Evolutionary conservation across 768 basidiomycete species (phyloP), one percentile per base, ranked within the genome.

Genomic region (Tricholoma sp.): DNA sequence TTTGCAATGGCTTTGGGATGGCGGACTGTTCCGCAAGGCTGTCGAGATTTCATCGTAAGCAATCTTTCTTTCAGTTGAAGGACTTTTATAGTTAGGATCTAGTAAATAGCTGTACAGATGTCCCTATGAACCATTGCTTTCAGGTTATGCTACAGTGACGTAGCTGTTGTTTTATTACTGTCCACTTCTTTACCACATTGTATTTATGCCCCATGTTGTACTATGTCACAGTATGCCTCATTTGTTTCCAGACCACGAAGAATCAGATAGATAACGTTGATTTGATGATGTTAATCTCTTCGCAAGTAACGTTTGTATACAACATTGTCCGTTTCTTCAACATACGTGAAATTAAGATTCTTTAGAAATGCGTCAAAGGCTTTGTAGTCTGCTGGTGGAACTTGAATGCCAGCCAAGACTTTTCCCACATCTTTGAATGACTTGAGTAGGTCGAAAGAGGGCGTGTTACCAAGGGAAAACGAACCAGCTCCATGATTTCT

Each of bases 401-500:
- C 94, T 69, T 97, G 95, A 53, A 98, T 86, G 2, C 94, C 97
- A 3, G 94, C 91, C 51, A 99, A 75, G 3, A 99, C 90, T 70
- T 88, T 96, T 22, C 94, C 94, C 24, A 98, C 76, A 68, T 98
- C 96, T 96, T 61, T 7, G 35, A 53, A 21, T 59, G 31, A 46
- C 51, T 58, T 22, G 45, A 58, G 34, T 56, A 45, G 45, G 56
- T 35, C 31, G 50, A 35, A 31, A 16, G 45, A 52, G 34, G 29
- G 31, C 1, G 45, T n/a, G 22, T 39, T 35, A 53, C n/a, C 41
- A 52, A 34, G 34, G 43, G 29, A 53, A 54, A 47, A 77, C 87
- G 57, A 63, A 92, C 95, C 95, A 67, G 89, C 93, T 29, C 97
- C 97, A 58, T 98, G 96, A 69, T 98, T 98, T 55, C 97, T 83